Percentiles rank a stretch among this genome's conserved stretches.
Evolutionary conservation across 1,284 basidiomycete species (phyloP).

Genomic region (Rhizoctonia solani): DNA sequence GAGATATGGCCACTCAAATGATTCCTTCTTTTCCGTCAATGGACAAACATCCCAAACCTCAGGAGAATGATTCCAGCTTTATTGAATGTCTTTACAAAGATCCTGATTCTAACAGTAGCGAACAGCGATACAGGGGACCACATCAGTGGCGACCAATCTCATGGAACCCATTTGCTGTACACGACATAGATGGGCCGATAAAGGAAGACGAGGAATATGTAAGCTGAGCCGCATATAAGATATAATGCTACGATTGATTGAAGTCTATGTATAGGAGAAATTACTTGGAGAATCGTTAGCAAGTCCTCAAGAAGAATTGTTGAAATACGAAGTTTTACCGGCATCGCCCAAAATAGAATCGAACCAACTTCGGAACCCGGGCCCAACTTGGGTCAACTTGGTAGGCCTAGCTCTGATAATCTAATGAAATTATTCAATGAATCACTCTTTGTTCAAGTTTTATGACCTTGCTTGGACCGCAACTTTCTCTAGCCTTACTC

Average conservation of each 20-base stretch:
- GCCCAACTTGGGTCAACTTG: background rate
- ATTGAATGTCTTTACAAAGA: too few relatives aligned
- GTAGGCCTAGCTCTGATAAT: background rate
- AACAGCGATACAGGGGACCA: too few relatives aligned
- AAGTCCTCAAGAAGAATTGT: background rate
- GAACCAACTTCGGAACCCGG: background rate
- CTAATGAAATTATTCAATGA: background rate
- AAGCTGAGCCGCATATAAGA: background rate
- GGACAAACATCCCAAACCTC: too few relatives aligned
- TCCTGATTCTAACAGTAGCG: too few relatives aligned
- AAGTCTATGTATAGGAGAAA: background rate
- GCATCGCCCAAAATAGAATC: background rate
- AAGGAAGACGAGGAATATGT: background rate
- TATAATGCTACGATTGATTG: background rate
- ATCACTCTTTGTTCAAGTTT: background rate
- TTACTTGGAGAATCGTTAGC: background rate
- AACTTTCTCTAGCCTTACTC: background rate
- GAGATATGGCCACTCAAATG: too few relatives aligned
- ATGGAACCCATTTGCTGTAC: background rate
- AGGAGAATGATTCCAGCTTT: too few relatives aligned
- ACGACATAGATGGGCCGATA: background rate
- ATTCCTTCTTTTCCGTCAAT: too few relatives aligned
- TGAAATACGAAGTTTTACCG: background rate
- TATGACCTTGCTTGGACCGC: too few relatives aligned
- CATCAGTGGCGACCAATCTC: background rate